These are phyloP conservation scores for Fragilariopsis cylindrus DNA, from an alignment of 108 stramenopile species.

Conservation along the genomic window DNA sequence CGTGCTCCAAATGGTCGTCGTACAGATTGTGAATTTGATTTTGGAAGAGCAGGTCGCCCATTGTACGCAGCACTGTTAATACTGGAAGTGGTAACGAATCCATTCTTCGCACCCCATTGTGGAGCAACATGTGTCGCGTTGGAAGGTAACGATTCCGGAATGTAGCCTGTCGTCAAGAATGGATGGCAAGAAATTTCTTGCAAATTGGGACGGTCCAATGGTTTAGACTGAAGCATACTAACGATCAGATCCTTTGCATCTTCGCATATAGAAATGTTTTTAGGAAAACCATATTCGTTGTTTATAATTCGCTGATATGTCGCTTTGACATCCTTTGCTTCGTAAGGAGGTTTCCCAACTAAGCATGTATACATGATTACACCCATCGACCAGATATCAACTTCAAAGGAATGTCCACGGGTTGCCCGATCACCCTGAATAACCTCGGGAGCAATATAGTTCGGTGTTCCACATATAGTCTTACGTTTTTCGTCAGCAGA, in stretches of 20 bases:
- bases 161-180: conserved; percentile 67
- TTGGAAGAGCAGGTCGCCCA: conserved; percentile 18
- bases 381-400: conserved; percentile 98
- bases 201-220: conserved; percentile 82
- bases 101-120: conserved; percentile 54
- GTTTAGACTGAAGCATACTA: conserved; percentile 90
- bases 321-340: conserved; percentile 96
- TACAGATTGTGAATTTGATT: conserved; percentile 6
- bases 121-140: conserved; percentile 59
- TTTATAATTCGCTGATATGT: conserved; percentile 96
- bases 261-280: conserved; percentile 64
- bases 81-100: conserved; percentile 31
- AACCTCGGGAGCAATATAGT: conserved; percentile 99
- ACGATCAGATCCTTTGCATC: conserved; percentile 84
- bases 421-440: conserved; percentile 87
- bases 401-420: conserved; percentile 94
- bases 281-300: conserved; percentile 94
- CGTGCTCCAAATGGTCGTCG: conserved; percentile 34
- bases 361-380: conserved; percentile 96
- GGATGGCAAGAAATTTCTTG: conserved; percentile 74
- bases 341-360: conserved; percentile 97
- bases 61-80: background rate
- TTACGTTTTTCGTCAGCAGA: conserved; percentile 85
- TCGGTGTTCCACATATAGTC: conserved; percentile 99
- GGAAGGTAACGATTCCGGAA: conserved; percentile 68